Evolutionary conservation across 1,284 basidiomycete species (phyloP), one percentile per base, ranked within the genome.

Genomic region (Tylopilus orsonianus): DNA sequence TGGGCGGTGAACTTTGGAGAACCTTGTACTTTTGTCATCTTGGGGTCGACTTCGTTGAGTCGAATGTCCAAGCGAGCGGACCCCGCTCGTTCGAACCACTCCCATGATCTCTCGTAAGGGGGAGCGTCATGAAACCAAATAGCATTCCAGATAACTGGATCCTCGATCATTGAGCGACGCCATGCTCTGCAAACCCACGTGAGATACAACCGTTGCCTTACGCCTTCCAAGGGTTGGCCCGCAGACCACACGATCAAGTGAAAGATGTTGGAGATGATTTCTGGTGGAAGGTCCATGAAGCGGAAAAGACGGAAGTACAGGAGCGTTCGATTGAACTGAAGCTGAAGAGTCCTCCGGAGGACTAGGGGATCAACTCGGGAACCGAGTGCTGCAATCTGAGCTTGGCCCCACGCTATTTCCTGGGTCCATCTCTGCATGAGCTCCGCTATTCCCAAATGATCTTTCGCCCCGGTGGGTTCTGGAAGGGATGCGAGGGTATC

Each of bases 181-280:
- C 80, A 87, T 19, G 67, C 66, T 42, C 61, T 68, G 60, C 81
- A 88, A 16, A 80, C 76, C 72, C 76, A 79, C 9, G 81, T 80
- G 45, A 87, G 60, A 38, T 56, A 58, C 27, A 79, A 57, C 41
- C 83, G 78, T 53, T 66, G 62, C 22, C 55, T 53, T 18, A 74
- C 64, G 18, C 72, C 71, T 19, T 65, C 53, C 1, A 54, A 47
- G 3, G 72, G 67, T 41, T 68, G 61, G 26, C 51, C 52, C 12
- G 70, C 58, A 22, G 76, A 74, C 77, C 77, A 81, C 38, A 73
- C 70, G 35, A 78, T 74, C 54, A 71, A 70, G 48, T 76, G 78
- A 53, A 88, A 78, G 52, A 88, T 85, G 48, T 78, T 74, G 62
- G 65, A 66, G 50, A 87, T 65, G 52, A 88, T 80, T 61, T 87